Evolutionary conservation across 176 grass and related monocot species (phyloP), one percentile per base, ranked within the genome.

Genomic region (Ananas comosus): DNA sequence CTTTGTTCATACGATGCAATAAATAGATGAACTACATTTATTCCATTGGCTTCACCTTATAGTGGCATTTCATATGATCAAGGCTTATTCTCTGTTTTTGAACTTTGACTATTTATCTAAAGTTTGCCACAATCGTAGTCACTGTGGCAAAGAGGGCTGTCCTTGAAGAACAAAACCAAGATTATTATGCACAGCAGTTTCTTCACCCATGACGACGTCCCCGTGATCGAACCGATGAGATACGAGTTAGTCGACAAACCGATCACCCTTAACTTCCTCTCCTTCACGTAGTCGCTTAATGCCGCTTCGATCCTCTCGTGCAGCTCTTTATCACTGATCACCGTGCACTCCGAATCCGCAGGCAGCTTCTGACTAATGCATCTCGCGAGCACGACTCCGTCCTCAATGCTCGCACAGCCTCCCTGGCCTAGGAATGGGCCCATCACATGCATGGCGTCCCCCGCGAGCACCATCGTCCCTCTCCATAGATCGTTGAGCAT

Each of bases 401-500:
- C 80, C 63, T 92, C 85, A 0, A 88, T 50, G 6, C 70, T 64
- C 0, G 77, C 24, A 0, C 70, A 66, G 10, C 85, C 89, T 1
- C 89, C 89, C 71, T 92, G 82, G 67, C 85, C 77, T 2, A 86
- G 64, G 76, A 79, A 86, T 13, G 76, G 71, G 0, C 82, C 82
- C 80, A 83, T 86, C n/a, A 28, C 76, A 51, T 92, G 89, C 82
- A 88, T 83, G 2, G 90, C 80, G 56, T 88, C 86, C 2, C 90
- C 82, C 4, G 82, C 85, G 8, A 92, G 68, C 0, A 77, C 74
- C 67, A 78, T 79, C 12, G 65, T 70, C 63, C 85, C 82, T 58
- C 22, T 80, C 23, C 50, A 42, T 10, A 86, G 80, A 16, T 57
- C 49, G 13, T 13, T 63, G 12, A 76, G 1, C 51, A 65, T 23